These are phyloP conservation scores for Lichtheimia corymbifera DNA, from an alignment of 371 early-diverging fungal genomes.

Conservation along the genomic window DNA sequence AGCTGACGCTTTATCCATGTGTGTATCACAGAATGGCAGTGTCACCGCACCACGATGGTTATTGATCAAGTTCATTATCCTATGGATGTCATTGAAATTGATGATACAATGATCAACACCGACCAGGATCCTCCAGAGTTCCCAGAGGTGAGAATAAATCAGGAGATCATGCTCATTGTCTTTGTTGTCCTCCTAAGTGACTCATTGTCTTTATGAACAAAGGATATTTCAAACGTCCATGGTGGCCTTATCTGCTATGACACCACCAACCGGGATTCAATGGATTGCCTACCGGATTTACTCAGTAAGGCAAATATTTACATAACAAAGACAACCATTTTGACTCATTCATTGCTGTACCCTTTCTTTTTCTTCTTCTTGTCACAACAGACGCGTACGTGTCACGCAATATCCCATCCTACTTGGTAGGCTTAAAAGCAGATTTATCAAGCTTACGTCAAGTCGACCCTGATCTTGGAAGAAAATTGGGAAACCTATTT, in stretches of 20 bases:
- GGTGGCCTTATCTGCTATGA: conserved; percentile 46
- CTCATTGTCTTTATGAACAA: not conserved
- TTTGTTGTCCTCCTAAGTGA: not conserved
- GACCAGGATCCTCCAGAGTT: conserved; percentile 28
- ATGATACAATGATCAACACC: conserved; percentile 23
- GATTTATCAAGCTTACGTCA: conserved; percentile 24
- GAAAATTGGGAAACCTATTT: conserved; percentile 27
- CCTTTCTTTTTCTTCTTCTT: conserved; percentile 1
- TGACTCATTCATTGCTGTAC: conserved; percentile 7
- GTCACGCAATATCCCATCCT: conserved; percentile 34
- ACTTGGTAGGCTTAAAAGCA: conserved; percentile 36
- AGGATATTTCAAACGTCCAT: conserved; percentile 29
- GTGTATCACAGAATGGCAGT: conserved; percentile 27
- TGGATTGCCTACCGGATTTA: conserved; percentile 38
- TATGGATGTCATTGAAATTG: conserved; percentile 31
- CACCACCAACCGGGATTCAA: conserved; percentile 26
- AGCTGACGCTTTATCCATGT: too few relatives aligned
- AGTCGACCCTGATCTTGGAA: conserved; percentile 25
- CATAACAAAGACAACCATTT: conserved; percentile 9
- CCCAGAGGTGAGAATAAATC: conserved; percentile 19
- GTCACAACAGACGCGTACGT: conserved; percentile 22
- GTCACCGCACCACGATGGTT: conserved; percentile 23
- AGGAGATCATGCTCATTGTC: not conserved
- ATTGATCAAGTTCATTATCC: conserved; percentile 26
- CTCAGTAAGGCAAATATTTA: conserved; percentile 31